These are phyloP conservation scores for Rhodosporidiobolus sp. DNA, from an alignment of 768 basidiomycete genomes.

Conservation along the genomic window DNA sequence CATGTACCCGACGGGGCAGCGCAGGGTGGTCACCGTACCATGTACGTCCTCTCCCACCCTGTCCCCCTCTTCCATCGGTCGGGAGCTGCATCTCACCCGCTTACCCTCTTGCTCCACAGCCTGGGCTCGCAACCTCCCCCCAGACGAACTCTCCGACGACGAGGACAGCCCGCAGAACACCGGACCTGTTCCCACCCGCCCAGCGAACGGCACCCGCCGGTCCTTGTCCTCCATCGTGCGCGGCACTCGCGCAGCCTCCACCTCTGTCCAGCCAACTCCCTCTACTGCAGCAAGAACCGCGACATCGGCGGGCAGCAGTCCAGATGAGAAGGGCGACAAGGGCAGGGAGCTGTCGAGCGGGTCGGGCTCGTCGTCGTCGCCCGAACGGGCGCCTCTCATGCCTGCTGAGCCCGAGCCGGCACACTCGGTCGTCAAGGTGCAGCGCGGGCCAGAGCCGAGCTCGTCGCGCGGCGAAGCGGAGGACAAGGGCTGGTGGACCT, in stretches of 20 bases:
- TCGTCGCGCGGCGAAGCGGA: background rate
- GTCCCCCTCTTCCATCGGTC: background rate
- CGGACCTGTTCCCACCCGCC: slow-evolving; percentile 7
- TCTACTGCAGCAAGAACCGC: background rate
- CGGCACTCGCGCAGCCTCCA: slow-evolving; percentile 2
- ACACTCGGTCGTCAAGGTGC: background rate
- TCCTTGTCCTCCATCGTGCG: slow-evolving; percentile 14
- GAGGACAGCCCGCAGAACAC: slow-evolving; percentile 5
- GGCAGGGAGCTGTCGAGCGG: background rate
- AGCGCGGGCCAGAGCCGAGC: background rate
- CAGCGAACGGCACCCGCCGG: background rate
- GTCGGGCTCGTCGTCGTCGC: slow-evolving; percentile 11
- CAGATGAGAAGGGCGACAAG: too few relatives aligned
- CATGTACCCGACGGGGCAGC: slow-evolving; percentile 4
- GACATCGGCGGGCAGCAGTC: background rate
- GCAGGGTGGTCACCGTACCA: slow-evolving; percentile 13
- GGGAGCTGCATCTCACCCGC: background rate
- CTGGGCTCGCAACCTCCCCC: slow-evolving; percentile 33
- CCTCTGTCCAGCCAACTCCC: background rate
- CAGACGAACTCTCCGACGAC: slow-evolving; percentile 33
- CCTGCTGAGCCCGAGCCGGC: background rate
- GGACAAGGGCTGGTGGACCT: slow-evolving; percentile 41
- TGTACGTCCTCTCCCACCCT: background rate
- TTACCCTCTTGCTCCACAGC: background rate
- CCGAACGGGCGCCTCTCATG: background rate